Percentiles rank a stretch among this genome's conserved stretches.
Evolutionary conservation across 148 eudicot species (phyloP).

Genomic region (Rhododendron williamsianum): DNA sequence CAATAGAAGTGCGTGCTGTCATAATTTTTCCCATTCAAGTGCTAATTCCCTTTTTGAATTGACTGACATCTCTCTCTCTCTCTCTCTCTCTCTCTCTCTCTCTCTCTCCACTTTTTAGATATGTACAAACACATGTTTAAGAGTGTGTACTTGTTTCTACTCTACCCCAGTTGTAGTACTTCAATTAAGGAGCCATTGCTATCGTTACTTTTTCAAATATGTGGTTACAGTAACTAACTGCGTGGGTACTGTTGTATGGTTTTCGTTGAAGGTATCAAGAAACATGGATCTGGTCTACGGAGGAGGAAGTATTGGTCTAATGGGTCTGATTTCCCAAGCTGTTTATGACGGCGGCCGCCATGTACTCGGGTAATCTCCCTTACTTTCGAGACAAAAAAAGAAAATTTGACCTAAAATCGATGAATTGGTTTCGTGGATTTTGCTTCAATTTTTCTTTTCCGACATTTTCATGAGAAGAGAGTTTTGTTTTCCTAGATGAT

Average conservation of each 20-base stretch:
- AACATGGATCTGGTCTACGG: conserved; percentile 40
- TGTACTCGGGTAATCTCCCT: conserved; percentile 30
- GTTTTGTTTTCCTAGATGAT: background rate
- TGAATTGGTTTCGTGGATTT: background rate
- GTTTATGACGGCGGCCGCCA: conserved; percentile 40
- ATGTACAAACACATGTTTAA: background rate
- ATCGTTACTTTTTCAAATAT: background rate
- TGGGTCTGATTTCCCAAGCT: conserved; percentile 37
- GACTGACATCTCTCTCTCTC: background rate
- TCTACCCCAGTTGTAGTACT: no score
- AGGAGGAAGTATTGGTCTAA: conserved; percentile 42
- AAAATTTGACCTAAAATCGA: background rate
- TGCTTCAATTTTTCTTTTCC: background rate
- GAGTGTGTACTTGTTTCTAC: no score
- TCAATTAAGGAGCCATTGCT: background rate
- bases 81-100: conserved; percentile 10
- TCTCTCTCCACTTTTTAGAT: background rate
- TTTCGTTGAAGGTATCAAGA: conserved; percentile 27
- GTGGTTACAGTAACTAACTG: background rate
- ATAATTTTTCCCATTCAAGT: background rate
- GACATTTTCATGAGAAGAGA: background rate
- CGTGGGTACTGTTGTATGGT: background rate
- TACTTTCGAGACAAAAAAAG: background rate
- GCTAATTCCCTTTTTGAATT: background rate
- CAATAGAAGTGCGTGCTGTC: background rate